A percentile compares a stretch with the other conserved stretches of the same genome.
Conservation (phyloP, 345 rosid genomes). For the Eucalyptus regnans region DNA sequence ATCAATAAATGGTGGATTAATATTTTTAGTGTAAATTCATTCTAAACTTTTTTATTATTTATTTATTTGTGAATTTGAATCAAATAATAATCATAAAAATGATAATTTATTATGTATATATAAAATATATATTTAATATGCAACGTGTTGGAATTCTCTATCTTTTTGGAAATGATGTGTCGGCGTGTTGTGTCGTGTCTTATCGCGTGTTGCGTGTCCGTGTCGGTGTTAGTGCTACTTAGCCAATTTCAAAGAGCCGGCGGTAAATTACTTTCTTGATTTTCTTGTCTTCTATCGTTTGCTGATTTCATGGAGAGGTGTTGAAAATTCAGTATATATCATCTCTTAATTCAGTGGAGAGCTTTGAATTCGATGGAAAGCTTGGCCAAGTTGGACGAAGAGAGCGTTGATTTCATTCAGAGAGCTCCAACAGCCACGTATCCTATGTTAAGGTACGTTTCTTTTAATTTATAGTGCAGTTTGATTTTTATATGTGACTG, state of each 20-base stretch:
- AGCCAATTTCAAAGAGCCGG: background rate
- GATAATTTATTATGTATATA: too few species aligned
- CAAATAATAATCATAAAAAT: too few species aligned
- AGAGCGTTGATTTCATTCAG: background rate
- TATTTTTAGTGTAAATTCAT: too few species aligned
- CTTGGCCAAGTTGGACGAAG: background rate
- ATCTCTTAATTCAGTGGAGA: background rate
- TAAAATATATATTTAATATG: too few species aligned
- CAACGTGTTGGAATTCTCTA: too few species aligned
- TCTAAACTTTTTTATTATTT: too few species aligned
- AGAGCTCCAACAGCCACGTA: background rate
- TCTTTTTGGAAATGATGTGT: too few species aligned
- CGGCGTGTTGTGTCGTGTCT: fast-evolving
- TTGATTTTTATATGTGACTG: background rate
- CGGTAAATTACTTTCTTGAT: background rate
- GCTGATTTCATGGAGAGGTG: background rate
- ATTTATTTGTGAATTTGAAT: too few species aligned
- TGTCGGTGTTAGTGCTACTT: too few species aligned
- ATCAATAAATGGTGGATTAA: too few species aligned
- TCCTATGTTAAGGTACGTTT: too few species aligned
- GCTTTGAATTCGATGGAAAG: background rate
- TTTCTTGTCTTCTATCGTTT: background rate
- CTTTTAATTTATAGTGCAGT: too few species aligned
- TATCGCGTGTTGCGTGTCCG: fast-evolving
- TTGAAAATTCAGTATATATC: background rate